Base-by-base conservation (phyloP, 768 basidiomycete genomes). In the Paxillus rubicundulus region DNA sequence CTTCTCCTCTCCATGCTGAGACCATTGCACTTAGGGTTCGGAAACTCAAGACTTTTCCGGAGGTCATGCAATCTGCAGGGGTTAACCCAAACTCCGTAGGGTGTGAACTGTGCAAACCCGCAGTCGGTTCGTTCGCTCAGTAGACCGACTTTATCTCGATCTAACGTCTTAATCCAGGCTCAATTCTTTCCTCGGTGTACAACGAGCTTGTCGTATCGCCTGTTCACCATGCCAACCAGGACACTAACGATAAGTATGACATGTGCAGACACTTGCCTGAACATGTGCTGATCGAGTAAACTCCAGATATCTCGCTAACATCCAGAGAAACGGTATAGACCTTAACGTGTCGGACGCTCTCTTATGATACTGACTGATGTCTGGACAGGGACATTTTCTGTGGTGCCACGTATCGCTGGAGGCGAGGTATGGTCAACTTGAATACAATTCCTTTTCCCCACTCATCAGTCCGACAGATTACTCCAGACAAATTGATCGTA, bases 31-130 rank as follows among this genome's bases (percentile, higher is more conserved):
- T 40, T 16, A 62, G 82, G 60, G 69, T 88, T 56, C 86, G 85
- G 65, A 75, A 79, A 53, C 72, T 87, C 30, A 74, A 66, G 46
- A 80, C 77, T n/a, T 82, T 84, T 52, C 52, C 65, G 1, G 77
- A 79, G 27, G 73, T 88, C 37, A 81, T 87, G 77, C 59, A 61
- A 8, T 69, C 70, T 7, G 72, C 68, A 3, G 85, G 85, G 17
- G 69, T 73, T 18, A 73, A 74, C 36, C 68, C 72, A 32, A 69
- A 76, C 39, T 72, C 81, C 0, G 57, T 84, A 6, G 88, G 88
- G 2, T 90, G 88, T 57, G 88, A 89, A 67, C 66, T 84, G 20
- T 90, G 88, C 70, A 87, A 84, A 59, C 88, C 87, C 4, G 80
- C 78, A 6, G 73, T 88, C 30, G 87, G 78, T 24, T 77, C 21